A percentile compares a stretch with the other conserved stretches of the same genome.
Conservation (phyloP, 306 rosid genomes). For the Begonia fuchsioides region DNA sequence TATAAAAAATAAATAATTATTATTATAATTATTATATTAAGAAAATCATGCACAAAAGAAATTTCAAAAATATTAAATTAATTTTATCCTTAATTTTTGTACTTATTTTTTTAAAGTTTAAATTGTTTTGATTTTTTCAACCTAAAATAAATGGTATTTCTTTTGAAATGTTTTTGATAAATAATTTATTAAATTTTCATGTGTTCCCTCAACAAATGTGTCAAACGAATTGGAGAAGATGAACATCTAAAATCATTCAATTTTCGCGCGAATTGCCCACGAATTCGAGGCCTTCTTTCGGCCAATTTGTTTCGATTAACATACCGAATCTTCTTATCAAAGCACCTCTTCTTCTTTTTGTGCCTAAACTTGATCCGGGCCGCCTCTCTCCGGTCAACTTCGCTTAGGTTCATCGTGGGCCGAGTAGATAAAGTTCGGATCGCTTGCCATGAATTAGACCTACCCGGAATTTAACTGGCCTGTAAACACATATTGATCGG, state of each 20-base stretch:
- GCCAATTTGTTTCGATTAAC: slow-evolving; percentile 77
- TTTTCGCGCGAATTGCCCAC: slow-evolving; percentile 91
- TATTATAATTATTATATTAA: too few relatives aligned
- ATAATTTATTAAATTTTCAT: too few relatives aligned
- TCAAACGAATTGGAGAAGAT: too few relatives aligned
- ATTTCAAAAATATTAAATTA: too few relatives aligned
- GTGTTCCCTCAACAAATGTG: too few relatives aligned
- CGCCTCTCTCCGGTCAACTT: slow-evolving; percentile 92
- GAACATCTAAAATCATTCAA: slow-evolving; percentile 55
- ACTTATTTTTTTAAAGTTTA: too few relatives aligned
- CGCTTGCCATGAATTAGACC: slow-evolving; percentile 51
- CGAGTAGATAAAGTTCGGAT: slow-evolving; percentile 39
- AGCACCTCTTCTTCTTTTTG: slow-evolving; percentile 89
- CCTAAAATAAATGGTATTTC: too few relatives aligned
- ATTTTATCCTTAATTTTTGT: too few relatives aligned
- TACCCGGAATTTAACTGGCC: slow-evolving; percentile 54
- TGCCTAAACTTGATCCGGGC: slow-evolving; percentile 89
- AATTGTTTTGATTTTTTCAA: too few relatives aligned
- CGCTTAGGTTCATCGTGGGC: slow-evolving; percentile 36
- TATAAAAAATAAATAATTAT: too few relatives aligned
- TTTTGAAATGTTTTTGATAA: too few relatives aligned
- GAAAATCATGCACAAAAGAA: too few relatives aligned
- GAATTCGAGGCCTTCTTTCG: slow-evolving; percentile 79
- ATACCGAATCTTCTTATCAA: slow-evolving; percentile 90
- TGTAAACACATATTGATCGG: slow-evolving; percentile 51